These are phyloP conservation scores for Centella asiatica DNA, from an alignment of 129 eudicot species.

Conservation along the genomic window DNA sequence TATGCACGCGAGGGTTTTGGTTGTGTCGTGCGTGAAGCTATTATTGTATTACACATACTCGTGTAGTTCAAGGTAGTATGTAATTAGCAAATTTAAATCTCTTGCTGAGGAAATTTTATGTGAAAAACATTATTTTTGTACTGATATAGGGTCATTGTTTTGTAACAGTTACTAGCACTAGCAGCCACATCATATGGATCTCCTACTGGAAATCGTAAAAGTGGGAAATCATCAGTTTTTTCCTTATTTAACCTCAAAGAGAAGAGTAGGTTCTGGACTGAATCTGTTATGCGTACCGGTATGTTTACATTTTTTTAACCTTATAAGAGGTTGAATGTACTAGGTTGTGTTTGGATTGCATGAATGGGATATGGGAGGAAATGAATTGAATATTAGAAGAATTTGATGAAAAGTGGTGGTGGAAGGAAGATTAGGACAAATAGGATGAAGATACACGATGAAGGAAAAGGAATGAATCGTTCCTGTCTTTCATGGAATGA, in stretches of 20 bases:
- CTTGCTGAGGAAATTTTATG: not conserved
- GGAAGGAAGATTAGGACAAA: too few species aligned
- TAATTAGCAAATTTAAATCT: not conserved
- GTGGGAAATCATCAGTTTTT: slow-evolving; percentile 69
- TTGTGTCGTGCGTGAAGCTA: too few species aligned
- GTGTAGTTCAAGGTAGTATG: too few species aligned
- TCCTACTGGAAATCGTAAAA: slow-evolving; percentile 38
- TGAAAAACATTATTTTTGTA: not conserved
- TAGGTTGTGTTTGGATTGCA: too few species aligned
- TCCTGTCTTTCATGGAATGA: too few species aligned
- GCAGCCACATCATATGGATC: slow-evolving; percentile 44
- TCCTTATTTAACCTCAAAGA: slow-evolving; percentile 90
- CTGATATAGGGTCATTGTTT: not conserved
- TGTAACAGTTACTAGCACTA: slow-evolving; percentile 45
- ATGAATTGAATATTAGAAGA: too few species aligned
- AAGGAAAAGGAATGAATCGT: too few species aligned
- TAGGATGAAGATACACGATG: too few species aligned
- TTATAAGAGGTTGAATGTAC: not conserved
- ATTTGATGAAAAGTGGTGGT: too few species aligned
- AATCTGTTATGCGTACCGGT: slow-evolving; percentile 83
- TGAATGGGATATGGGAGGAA: too few species aligned
- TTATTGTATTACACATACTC: too few species aligned
- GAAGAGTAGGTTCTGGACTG: slow-evolving; percentile 92
- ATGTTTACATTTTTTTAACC: slow-evolving; percentile 14
- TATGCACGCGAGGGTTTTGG: too few species aligned